phyloP scores from a whole-genome alignment of 1,139 yeast genomes.

The Saccharomyces hybrid region DNA sequence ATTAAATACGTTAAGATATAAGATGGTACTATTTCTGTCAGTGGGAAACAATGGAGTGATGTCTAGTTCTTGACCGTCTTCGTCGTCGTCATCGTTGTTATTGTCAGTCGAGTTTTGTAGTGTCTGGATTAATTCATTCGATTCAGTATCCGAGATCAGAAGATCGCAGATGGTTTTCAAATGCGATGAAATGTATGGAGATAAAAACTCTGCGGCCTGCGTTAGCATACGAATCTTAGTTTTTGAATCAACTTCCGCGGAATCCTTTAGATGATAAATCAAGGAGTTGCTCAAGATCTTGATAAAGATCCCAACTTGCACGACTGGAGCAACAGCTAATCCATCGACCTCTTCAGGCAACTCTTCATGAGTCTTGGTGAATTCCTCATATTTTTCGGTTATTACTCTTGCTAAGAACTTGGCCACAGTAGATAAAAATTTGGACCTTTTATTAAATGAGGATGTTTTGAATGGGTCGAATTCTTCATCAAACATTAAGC shows the following conservation, averaged over 20 bases:
- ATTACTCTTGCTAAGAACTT: slow-evolving; percentile 39
- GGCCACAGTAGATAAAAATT: slow-evolving; percentile 36
- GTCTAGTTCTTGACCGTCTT: slow-evolving; percentile 7
- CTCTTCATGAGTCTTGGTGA: slow-evolving; percentile 33
- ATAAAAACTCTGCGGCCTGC: slow-evolving; percentile 31
- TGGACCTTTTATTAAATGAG: slow-evolving; percentile 29
- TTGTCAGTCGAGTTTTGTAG: not conserved
- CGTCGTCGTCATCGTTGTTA: slow-evolving; percentile 8
- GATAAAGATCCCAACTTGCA: slow-evolving; percentile 38
- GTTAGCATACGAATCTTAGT: slow-evolving; percentile 15
- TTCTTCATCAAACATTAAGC: slow-evolving; percentile 41
- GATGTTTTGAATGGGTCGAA: slow-evolving; percentile 24
- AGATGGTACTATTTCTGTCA: slow-evolving; percentile 17
- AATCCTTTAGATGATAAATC: slow-evolving; percentile 21
- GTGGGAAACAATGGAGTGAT: slow-evolving; percentile 20
- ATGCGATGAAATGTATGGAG: slow-evolving; percentile 22
- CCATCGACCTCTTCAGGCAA: slow-evolving; percentile 26
- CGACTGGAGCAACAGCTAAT: slow-evolving; percentile 31
- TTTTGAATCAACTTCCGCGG: slow-evolving; percentile 7
- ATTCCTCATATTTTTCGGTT: slow-evolving; percentile 32
- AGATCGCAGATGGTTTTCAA: slow-evolving; percentile 23
- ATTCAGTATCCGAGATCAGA: slow-evolving; percentile 20
- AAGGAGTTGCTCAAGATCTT: slow-evolving; percentile 34
- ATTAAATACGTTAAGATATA: slow-evolving; percentile 25
- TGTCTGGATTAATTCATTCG: slow-evolving; percentile 10